Base-by-base conservation (phyloP, 768 basidiomycete genomes). In the Boletus edulis region DNA sequence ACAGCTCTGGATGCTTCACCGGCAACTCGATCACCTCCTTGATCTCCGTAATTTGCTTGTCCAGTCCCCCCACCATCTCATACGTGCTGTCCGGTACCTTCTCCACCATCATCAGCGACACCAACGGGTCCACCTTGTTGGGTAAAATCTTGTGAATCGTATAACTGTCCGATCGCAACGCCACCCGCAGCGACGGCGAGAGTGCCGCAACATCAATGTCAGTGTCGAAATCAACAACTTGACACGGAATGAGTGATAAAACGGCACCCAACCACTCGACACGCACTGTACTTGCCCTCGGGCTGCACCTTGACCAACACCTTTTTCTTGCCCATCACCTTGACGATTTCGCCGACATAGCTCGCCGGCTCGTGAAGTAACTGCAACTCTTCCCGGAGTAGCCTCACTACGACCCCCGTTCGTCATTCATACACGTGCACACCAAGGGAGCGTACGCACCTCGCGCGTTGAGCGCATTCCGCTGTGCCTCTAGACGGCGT, bases 71-170 rank as follows among this genome's bases (percentile, higher is more conserved):
- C 57, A 99, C 96, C 95, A 98, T 98, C 74, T 98, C 97, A 75
- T 99, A 99, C 31, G 97, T 98, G 73, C 91, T 94, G 72, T 98
- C 96, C 0, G 96, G 96, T 0, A 98, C 96, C 72, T 99, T 99
- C 75, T 99, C 96, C 12, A 98, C 96, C 95, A 98, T 98, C 97
- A 98, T 98, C 59, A 98, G 84, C 18, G 94, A 97, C 31, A 98
- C 95, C 39, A 98, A 86, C 5, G 97, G 96, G 72, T 98, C 97
- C 64, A 98, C 90, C 76, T 99, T 98, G 78, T 94, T 97, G 1
- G 94, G 94, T 0, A 98, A 78, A 63, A 98, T 91, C 72, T 92
- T 94, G 81, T 98, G 96, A 58, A 98, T 89, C 44, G 91, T 91
- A 73, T 98, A 98, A 4, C 86, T 92, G 70, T 98, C 96, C 55